phyloP scores from a whole-genome alignment of 108 stramenopile genomes.

The Skeletonema menzelii region DNA sequence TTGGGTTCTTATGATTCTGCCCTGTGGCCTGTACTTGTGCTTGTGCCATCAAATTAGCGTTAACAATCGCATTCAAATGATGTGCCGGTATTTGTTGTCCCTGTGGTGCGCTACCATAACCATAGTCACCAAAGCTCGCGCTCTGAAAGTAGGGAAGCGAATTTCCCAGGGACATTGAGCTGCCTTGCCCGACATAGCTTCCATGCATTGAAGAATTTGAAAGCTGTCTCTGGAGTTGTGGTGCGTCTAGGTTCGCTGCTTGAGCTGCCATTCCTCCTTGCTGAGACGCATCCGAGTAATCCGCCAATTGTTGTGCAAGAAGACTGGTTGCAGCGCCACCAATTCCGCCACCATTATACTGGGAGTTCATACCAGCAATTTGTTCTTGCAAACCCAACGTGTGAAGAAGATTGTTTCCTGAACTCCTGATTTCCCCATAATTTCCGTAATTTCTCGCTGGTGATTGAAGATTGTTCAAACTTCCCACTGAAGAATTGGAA shows the following conservation, averaged over 20 bases:
- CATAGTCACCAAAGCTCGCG: background rate
- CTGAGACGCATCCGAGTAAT: background rate
- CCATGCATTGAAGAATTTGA: constrained; percentile 1
- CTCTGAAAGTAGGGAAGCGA: background rate
- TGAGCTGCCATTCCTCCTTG: background rate
- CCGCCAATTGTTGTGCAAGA: background rate
- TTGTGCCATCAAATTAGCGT: background rate
- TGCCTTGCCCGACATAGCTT: background rate
- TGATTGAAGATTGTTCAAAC: background rate
- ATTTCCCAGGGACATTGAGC: background rate
- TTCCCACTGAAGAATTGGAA: constrained; percentile 11
- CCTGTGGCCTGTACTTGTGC: background rate
- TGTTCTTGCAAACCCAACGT: background rate
- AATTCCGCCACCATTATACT: background rate
- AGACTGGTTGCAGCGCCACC: background rate
- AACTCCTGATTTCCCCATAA: background rate
- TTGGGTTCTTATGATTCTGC: background rate
- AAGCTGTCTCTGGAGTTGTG: background rate
- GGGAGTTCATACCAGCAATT: background rate
- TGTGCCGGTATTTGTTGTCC: constrained; percentile 1
- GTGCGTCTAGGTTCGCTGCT: background rate
- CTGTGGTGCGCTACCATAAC: background rate
- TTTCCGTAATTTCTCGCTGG: background rate
- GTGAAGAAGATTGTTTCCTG: background rate
- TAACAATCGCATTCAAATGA: background rate